phyloP scores from a whole-genome alignment of 2,329 filamentous ascomycete genomes.

The Periconia macrospinosa region DNA sequence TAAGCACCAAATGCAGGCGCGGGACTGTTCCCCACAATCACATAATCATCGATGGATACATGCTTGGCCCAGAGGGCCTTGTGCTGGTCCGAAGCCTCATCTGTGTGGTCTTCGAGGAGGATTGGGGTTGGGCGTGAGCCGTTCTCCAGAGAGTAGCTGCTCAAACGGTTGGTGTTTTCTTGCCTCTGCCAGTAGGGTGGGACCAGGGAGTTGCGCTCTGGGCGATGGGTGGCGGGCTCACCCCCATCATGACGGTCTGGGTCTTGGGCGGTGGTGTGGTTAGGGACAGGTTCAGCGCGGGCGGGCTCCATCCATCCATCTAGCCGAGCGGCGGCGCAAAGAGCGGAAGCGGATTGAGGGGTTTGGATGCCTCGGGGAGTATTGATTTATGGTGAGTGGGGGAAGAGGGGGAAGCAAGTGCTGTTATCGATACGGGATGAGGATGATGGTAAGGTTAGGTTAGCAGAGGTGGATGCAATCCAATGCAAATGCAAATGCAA shows the following conservation, averaged over 20 bases:
- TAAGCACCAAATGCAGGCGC: constrained; percentile 74
- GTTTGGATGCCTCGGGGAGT: too few relatives aligned
- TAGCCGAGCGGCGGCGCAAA: constrained; percentile 28
- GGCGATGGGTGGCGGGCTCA: constrained; percentile 23
- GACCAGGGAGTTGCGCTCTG: constrained; percentile 38
- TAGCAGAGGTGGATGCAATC: neutral
- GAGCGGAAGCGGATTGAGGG: neutral
- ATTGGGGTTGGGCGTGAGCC: constrained; percentile 50
- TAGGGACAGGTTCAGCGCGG: constrained; percentile 30
- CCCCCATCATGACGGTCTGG: constrained; percentile 4
- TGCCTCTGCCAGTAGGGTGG: constrained; percentile 54
- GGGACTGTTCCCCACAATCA: constrained; percentile 60
- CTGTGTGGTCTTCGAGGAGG: constrained; percentile 65
- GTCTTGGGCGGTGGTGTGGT: constrained; percentile 17
- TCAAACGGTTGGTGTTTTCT: constrained; percentile 41
- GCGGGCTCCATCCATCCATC: constrained; percentile 44
- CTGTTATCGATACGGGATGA: neutral
- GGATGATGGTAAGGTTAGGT: neutral
- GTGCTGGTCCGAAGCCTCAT: constrained; percentile 59
- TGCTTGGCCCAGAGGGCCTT: constrained; percentile 64
- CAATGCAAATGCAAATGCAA: too few relatives aligned
- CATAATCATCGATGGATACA: constrained; percentile 64
- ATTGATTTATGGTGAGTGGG: too few relatives aligned
- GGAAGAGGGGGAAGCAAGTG: too few relatives aligned
- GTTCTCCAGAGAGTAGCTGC: constrained; percentile 38